phyloP scores from a whole-genome alignment of 2,329 filamentous ascomycete species.

The Pezicula rhizophila region DNA sequence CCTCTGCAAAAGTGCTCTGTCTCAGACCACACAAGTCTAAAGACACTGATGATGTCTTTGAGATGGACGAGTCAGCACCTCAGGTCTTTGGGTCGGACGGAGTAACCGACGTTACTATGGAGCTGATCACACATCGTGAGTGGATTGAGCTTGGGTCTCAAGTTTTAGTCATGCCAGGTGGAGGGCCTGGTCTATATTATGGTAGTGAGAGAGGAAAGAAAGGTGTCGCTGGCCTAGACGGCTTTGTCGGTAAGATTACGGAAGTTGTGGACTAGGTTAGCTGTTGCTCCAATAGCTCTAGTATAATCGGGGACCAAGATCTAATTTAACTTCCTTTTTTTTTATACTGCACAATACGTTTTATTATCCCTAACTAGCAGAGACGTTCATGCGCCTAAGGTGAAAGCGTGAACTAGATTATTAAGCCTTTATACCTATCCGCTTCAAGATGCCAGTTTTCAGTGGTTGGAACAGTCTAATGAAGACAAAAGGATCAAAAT shows the following conservation, averaged over 20 bases:
- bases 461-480: too few species aligned
- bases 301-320: too few species aligned
- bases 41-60: conserved; percentile 46
- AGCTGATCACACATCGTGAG: conserved; percentile 63
- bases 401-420: too few species aligned
- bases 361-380: too few species aligned
- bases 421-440: too few species aligned
- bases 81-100: conserved; percentile 32
- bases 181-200: conserved; percentile 52
- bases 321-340: too few species aligned
- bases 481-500: too few species aligned
- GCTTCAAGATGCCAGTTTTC: too few species aligned
- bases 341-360: too few species aligned
- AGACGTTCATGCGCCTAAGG: too few species aligned
- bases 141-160: conserved; percentile 68
- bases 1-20: conserved; percentile 67
- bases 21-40: conserved; percentile 27
- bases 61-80: conserved; percentile 35
- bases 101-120: conserved; percentile 52
- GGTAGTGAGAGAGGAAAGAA: conserved; percentile 48
- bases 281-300: neutral
- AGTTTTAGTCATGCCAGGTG: conserved; percentile 66
- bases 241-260: conserved; percentile 63
- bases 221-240: conserved; percentile 57
- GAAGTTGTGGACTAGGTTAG: conserved; percentile 48